phyloP scores from a whole-genome alignment of 2,329 filamentous ascomycete genomes.

The Cordyceps militaris region DNA sequence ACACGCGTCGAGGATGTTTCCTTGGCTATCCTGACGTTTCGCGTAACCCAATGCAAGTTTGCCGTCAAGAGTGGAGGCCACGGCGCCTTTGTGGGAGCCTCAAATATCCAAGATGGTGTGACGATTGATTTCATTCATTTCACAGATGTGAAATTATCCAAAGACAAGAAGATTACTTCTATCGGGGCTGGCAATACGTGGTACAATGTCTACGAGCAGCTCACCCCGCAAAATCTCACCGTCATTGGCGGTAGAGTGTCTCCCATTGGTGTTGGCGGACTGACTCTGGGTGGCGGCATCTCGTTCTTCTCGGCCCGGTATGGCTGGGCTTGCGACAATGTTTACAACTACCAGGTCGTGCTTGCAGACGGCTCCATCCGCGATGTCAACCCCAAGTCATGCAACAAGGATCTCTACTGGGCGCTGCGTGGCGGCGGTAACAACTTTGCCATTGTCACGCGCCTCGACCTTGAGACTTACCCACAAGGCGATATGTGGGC shows the following conservation, averaged over 20 bases:
- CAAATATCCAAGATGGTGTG: constrained; percentile 23
- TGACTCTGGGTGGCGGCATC: constrained; percentile 21
- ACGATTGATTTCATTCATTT: constrained; percentile 22
- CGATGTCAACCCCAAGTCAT: constrained; percentile 32
- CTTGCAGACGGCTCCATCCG: constrained; percentile 37
- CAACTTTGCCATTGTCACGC: constrained; percentile 49
- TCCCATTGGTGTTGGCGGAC: constrained; percentile 20
- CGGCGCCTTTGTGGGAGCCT: constrained; percentile 22
- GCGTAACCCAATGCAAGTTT: constrained; percentile 24
- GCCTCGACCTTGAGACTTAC: constrained; percentile 37
- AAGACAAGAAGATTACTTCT: constrained; percentile 13
- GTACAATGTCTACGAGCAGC: constrained; percentile 18
- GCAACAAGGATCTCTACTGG: constrained; percentile 47
- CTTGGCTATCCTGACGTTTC: constrained; percentile 20
- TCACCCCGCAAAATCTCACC: constrained; percentile 16
- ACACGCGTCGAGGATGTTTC: constrained; percentile 21
- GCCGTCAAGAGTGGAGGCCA: constrained; percentile 30
- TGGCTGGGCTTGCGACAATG: constrained; percentile 21
- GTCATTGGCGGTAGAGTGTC: constrained; percentile 20
- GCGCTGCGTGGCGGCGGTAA: constrained; percentile 49
- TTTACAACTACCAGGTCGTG: constrained; percentile 28
- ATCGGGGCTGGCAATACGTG: constrained; percentile 19
- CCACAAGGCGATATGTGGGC: constrained; percentile 32
- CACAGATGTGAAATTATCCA: constrained; percentile 18
- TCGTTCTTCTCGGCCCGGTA: constrained; percentile 18